Conservation (phyloP, 2,329 filamentous ascomycete species). For the Ophiostoma perfectum region DNA sequence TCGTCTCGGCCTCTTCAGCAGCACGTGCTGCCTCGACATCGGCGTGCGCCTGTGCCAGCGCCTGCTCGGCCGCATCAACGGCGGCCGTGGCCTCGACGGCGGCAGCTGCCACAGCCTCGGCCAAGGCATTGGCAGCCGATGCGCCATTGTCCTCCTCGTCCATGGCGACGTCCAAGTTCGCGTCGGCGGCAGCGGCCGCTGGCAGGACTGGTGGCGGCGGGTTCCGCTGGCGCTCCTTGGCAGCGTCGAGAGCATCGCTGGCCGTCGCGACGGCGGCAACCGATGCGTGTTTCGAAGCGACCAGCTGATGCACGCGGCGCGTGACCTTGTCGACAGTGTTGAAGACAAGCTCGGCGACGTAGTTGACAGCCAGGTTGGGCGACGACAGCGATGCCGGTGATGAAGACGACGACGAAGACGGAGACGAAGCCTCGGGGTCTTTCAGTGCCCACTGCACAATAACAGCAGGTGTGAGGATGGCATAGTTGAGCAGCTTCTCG, state of each 20-base stretch:
- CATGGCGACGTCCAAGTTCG: conserved; percentile 40
- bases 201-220: conserved; percentile 17
- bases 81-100: conserved; percentile 23
- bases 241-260: conserved; percentile 28
- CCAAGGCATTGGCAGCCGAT: conserved; percentile 29
- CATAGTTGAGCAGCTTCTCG: conserved; percentile 96
- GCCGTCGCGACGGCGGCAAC: conserved; percentile 32
- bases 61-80: conserved; percentile 33
- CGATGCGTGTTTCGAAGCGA: conserved; percentile 37
- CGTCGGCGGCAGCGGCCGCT: conserved; percentile 10
- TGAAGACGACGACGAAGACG: not conserved
- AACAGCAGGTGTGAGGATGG: conserved; percentile 76
- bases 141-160: conserved; percentile 27
- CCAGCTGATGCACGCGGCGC: conserved; percentile 75
- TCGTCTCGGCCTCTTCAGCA: conserved; percentile 62
- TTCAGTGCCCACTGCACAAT: conserved; percentile 84
- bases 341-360: conserved; percentile 84
- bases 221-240: conserved; percentile 41
- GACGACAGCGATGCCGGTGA: not conserved
- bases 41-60: conserved; percentile 23
- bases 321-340: conserved; percentile 89
- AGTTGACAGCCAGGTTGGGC: conserved; percentile 61
- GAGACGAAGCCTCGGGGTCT: not conserved
- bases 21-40: conserved; percentile 46
- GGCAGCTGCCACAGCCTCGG: conserved; percentile 37